Evolutionary conservation across 129 eudicot genomes (phyloP).

Genomic region (Logfia minima): DNA sequence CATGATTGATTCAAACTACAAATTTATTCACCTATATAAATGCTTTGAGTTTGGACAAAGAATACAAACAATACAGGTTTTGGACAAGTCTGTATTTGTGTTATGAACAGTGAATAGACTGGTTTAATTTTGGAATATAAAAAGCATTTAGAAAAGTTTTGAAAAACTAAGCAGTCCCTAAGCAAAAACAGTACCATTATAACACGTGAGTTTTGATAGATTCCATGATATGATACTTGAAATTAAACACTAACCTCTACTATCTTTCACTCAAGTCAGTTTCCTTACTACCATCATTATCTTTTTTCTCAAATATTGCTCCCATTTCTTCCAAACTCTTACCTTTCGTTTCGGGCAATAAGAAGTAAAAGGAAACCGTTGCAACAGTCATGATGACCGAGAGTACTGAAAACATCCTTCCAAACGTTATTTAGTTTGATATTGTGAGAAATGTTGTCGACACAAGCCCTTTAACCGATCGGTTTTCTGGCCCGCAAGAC

Average conservation of each 20-base stretch:
- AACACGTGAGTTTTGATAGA: too few relatives aligned
- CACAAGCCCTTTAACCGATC: slow-evolving; percentile 46
- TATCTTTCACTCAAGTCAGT: neutral
- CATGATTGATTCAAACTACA: too few relatives aligned
- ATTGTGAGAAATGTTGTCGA: slow-evolving; percentile 21
- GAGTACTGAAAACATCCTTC: neutral
- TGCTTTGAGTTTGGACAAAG: too few relatives aligned
- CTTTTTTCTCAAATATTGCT: neutral
- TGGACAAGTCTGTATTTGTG: too few relatives aligned
- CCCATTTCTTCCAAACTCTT: neutral
- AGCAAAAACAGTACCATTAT: too few relatives aligned
- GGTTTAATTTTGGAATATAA: too few relatives aligned
- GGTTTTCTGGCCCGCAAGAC: slow-evolving; percentile 48
- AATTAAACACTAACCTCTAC: neutral
- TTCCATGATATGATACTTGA: too few relatives aligned
- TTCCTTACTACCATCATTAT: neutral
- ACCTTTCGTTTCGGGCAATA: neutral
- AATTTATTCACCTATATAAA: too few relatives aligned
- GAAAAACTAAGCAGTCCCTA: too few relatives aligned
- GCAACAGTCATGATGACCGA: neutral
- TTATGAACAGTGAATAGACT: too few relatives aligned
- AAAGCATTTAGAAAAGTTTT: too few relatives aligned
- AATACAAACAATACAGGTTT: too few relatives aligned
- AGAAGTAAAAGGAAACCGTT: neutral
- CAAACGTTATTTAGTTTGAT: slow-evolving; percentile 19